Conservation (phyloP, 129 eudicot species). For the Cynara cardunculus region DNA sequence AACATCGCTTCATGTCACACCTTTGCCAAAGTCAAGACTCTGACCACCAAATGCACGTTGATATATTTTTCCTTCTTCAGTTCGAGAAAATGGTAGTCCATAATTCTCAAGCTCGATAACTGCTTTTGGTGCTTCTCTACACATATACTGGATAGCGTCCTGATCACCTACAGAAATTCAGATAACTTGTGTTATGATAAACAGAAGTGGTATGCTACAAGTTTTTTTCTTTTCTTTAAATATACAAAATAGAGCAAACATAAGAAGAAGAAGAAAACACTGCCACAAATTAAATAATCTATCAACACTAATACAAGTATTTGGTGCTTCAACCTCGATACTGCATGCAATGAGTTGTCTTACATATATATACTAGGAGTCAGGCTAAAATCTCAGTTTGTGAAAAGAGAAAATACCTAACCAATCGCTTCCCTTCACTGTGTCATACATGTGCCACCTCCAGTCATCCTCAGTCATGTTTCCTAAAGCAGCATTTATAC, state of each 20-base stretch:
- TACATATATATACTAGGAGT: not conserved
- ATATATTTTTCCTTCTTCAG: conserved; percentile 96
- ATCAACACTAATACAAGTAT: not conserved
- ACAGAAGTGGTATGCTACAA: not conserved
- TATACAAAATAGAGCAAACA: too few relatives aligned
- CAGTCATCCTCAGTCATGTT: conserved; percentile 98
- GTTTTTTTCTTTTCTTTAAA: not conserved
- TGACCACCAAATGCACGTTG: conserved; percentile 99
- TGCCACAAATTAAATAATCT: not conserved
- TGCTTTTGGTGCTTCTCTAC: conserved; percentile 99
- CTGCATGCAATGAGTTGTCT: not conserved
- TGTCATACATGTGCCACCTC: conserved; percentile 99
- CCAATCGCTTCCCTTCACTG: conserved; percentile 99
- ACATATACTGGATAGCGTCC: conserved; percentile 98
- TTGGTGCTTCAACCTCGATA: not conserved
- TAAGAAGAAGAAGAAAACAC: not conserved
- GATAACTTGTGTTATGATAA: conserved; percentile 2
- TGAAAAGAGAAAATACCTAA: conserved; percentile 47
- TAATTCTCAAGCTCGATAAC: conserved; percentile 97
- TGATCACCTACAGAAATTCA: conserved; percentile 71
- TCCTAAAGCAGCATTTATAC: conserved; percentile 95
- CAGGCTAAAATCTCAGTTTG: not conserved
- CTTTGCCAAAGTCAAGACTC: conserved; percentile 95
- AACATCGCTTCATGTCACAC: conserved; percentile 22
- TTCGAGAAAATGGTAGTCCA: conserved; percentile 92